Conservation (phyloP, 2,329 filamentous ascomycete species). For the Amylocarpus encephaloides region DNA sequence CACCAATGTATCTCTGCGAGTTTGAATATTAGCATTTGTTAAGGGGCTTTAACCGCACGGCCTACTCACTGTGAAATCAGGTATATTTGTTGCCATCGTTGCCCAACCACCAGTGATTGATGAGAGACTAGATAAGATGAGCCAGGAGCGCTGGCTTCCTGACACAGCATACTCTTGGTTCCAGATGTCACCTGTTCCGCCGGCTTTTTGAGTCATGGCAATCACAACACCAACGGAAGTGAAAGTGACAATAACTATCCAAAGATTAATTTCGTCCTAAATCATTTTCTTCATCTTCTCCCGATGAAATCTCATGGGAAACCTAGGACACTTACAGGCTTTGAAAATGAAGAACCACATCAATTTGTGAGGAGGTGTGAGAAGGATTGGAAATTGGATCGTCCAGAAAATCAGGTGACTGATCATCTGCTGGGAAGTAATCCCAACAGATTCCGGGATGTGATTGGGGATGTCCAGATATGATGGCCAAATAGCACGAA, state of each 20-base stretch:
- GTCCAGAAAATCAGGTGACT: conserved; percentile 42
- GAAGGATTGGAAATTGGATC: conserved; percentile 35
- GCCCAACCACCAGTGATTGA: conserved; percentile 27
- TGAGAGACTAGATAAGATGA: conserved; percentile 24
- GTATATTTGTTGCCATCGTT: conserved; percentile 24
- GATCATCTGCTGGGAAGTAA: conserved; percentile 49
- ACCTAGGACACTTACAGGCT: conserved; percentile 23
- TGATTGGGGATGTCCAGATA: conserved; percentile 46
- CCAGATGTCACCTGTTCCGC: conserved; percentile 24
- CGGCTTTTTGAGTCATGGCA: conserved; percentile 22
- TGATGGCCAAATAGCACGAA: conserved; percentile 46
- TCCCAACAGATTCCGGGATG: conserved; percentile 43
- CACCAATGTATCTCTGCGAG: conserved; percentile 6
- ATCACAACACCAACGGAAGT: conserved; percentile 21
- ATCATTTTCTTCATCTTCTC: too few relatives aligned
- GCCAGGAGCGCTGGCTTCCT: conserved; percentile 21
- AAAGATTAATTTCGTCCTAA: not conserved
- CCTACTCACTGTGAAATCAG: conserved; percentile 10
- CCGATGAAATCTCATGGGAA: too few relatives aligned
- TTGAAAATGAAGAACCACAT: conserved; percentile 48
- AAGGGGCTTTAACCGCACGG: not conserved
- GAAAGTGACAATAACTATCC: conserved; percentile 18
- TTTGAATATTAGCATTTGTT: conserved; percentile 7
- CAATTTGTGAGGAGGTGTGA: conserved; percentile 43
- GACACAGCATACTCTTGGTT: conserved; percentile 20